Percentiles rank a stretch among this genome's conserved stretches.
phyloP scores from a whole-genome alignment of 495 filamentous ascomycete species.

The Aspergillus asperescens region DNA sequence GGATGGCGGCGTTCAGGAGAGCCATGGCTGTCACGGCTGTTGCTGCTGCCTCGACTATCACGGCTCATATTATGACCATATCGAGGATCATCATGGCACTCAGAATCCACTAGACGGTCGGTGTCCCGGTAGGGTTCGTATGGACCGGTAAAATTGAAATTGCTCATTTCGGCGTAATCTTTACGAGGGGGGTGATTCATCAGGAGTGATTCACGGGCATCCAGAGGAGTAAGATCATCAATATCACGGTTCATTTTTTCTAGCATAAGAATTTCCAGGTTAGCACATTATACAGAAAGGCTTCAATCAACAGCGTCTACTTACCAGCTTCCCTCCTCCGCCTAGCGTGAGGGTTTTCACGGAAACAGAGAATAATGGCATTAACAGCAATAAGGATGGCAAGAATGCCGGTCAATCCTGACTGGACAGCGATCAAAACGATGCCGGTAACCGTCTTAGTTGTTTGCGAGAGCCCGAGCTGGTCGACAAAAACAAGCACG shows the following conservation, averaged over 20 bases:
- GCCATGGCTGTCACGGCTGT: conserved; percentile 21
- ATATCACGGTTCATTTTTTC: conserved; percentile 80
- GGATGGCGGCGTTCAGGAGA: conserved; percentile 36
- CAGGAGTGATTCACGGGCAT: conserved; percentile 85
- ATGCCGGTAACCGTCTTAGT: conserved; percentile 94
- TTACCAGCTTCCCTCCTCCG: conserved; percentile 79
- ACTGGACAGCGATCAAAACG: conserved; percentile 84
- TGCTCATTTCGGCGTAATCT: conserved; percentile 42
- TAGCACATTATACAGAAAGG: conserved; percentile 12
- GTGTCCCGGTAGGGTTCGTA: conserved; percentile 43
- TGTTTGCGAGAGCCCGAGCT: conserved; percentile 83
- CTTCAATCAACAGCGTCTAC: conserved; percentile 22
- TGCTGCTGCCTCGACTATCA: conserved; percentile 27
- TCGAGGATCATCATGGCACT: conserved; percentile 29
- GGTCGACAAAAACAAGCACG: conserved; percentile 88
- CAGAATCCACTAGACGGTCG: conserved; percentile 38
- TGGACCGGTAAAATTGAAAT: conserved; percentile 44
- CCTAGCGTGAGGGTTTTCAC: conserved; percentile 84
- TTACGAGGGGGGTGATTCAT: conserved; percentile 47
- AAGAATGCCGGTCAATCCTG: conserved; percentile 71
- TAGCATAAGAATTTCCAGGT: conserved; percentile 19
- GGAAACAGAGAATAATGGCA: conserved; percentile 72
- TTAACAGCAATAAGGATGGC: conserved; percentile 90
- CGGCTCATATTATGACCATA: conserved; percentile 37
- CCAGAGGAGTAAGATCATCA: conserved; percentile 83